Base-by-base conservation (phyloP, 2,329 filamentous ascomycete genomes). In the Tolypocladium tropicale region DNA sequence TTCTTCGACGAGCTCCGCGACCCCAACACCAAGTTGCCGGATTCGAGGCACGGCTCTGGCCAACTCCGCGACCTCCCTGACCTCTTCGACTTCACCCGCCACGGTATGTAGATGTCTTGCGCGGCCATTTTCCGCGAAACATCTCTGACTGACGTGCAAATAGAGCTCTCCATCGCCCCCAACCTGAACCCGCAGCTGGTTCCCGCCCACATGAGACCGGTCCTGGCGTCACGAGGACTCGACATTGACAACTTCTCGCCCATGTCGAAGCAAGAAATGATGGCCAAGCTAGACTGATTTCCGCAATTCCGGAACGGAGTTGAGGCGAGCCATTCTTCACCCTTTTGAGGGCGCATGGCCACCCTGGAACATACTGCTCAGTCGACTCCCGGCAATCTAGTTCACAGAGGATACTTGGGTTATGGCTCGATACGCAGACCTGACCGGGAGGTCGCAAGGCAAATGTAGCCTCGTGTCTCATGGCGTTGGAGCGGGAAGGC, bases 1-100 rank as follows among this genome's bases (percentile, higher is more conserved):
- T 99, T 97, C 82, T 99, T 99, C 68, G 93, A 99, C 68, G 94
- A 99, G 74, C 80, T 99, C 60, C 84, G 94, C 67, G 91, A 96
- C 67, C 90, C 91, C n/a, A 85, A 73, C 70, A 97, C 92, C 58
- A 89, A 88, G 71, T 80, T 99, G 62, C 94, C 93, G 11, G 94
- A 99, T 72, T 99, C 94, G 28, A 88, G 94, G 70, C 91, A 96
- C 74, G 83, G 89, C 59, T 89, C 88, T 63, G 88, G 88, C 59
- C 80, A 88, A 51, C 74, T 88, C 53, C 88, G 88, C 69, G 92
- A 96, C 59, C 76, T 99, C 54, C 94, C 94, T 25, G 80, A 82
- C 50, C 82, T 99, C 55, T 99, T 96, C 74, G 88, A 97, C 72
- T 99, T 99, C 72, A 88, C 89, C 54, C 88, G 84, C 63, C 94